phyloP scores from a whole-genome alignment of 2,329 filamentous ascomycete species.

The Penicillium sp. region DNA sequence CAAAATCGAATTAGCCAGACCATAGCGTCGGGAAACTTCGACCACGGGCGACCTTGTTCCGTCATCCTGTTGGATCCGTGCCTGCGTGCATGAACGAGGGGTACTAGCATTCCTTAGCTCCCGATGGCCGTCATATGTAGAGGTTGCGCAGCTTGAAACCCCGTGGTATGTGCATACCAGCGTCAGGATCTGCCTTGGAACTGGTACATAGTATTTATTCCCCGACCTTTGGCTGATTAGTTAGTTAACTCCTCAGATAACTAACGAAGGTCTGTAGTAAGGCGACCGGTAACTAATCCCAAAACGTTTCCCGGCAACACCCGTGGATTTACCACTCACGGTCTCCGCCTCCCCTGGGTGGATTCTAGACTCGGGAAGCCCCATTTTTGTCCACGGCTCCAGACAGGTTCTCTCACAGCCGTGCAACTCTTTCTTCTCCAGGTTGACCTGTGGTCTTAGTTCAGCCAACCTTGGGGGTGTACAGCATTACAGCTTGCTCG shows the following conservation, averaged over 20 bases:
- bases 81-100: constrained; percentile 22
- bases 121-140: constrained; percentile 6
- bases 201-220: neutral
- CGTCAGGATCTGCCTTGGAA: neutral
- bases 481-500: constrained; percentile 13
- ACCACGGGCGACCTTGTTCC: constrained; percentile 1
- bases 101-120: constrained; percentile 15
- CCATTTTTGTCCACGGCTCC: constrained; percentile 9
- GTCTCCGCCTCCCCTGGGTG: neutral
- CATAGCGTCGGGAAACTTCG: constrained; percentile 9
- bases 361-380: constrained; percentile 20
- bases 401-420: constrained; percentile 6
- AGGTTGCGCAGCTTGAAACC: neutral
- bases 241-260: neutral
- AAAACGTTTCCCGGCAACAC: constrained; percentile 15
- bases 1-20: neutral
- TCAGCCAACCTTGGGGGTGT: constrained; percentile 4
- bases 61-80: constrained; percentile 9
- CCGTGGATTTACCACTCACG: constrained; percentile 9
- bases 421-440: neutral
- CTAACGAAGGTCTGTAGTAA: neutral
- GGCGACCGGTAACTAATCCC: no score
- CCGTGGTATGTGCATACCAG: neutral
- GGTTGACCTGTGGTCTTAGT: neutral
- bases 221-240: no score